Evolutionary conservation across 2,329 filamentous ascomycete genomes (phyloP).

Genomic region (Colletotrichum sp.): DNA sequence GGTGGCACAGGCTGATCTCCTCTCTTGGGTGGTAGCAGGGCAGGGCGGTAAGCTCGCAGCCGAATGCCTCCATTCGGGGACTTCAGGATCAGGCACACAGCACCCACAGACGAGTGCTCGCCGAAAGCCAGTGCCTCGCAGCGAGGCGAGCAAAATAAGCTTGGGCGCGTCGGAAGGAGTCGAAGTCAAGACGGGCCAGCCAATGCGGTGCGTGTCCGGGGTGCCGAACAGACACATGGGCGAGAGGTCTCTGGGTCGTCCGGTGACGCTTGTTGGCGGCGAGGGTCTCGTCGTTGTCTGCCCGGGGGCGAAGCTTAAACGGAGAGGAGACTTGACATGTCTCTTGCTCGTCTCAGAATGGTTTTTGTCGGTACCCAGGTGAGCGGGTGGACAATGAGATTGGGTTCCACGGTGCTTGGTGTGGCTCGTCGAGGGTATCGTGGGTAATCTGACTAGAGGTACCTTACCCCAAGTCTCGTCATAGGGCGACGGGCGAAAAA

Average conservation of each 20-base stretch:
- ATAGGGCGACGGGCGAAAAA: neutral
- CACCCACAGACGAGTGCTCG: neutral
- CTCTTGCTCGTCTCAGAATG: conserved; percentile 5
- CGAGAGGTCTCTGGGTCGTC: neutral
- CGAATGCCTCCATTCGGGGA: neutral
- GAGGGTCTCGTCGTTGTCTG: neutral
- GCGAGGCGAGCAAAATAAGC: neutral
- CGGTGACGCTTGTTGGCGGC: neutral
- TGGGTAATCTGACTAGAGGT: neutral
- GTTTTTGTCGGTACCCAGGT: neutral
- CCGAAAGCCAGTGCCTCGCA: neutral
- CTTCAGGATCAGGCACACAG: neutral
- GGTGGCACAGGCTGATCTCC: neutral
- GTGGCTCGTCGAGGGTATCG: neutral
- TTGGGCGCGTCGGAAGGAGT: neutral
- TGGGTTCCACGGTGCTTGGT: neutral
- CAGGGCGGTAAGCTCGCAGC: neutral
- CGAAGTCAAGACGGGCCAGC: neutral
- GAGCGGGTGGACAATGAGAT: neutral
- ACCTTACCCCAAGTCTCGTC: neutral
- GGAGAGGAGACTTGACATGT: conserved; percentile 6
- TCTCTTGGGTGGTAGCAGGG: neutral
- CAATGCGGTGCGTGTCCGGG: neutral
- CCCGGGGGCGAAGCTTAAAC: neutral
- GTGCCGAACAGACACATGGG: neutral